Conservation (phyloP, 1,139 yeast genomes). For the Pichia sp. region DNA sequence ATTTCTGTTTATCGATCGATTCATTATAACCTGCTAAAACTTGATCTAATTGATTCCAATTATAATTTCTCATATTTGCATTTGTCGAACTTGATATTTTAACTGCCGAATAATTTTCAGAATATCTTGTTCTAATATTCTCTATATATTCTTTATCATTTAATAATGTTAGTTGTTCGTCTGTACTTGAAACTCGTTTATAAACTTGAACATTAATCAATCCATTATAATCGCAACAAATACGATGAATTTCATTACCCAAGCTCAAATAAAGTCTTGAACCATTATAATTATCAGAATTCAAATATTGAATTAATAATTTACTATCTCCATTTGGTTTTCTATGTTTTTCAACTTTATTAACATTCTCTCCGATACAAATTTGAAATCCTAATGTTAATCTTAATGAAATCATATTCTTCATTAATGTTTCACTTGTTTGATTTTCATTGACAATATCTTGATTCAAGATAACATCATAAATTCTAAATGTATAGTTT, state of each 20-base stretch:
- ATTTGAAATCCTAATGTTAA: constrained; percentile 86
- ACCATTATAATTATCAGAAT: constrained; percentile 43
- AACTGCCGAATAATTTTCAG: constrained; percentile 56
- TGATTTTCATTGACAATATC: constrained; percentile 47
- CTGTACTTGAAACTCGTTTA: constrained; percentile 25
- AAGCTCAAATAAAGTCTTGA: constrained; percentile 65
- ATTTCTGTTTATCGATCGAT: constrained; percentile 49
- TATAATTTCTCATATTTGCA: constrained; percentile 45
- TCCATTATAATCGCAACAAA: constrained; percentile 64
- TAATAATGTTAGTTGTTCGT: constrained; percentile 24
- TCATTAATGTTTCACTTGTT: constrained; percentile 58
- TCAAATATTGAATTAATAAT: constrained; percentile 39
- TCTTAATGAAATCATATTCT: constrained; percentile 83
- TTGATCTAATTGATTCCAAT: constrained; percentile 93
- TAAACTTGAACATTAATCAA: constrained; percentile 74
- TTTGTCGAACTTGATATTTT: constrained; percentile 50
- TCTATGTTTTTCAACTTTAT: constrained; percentile 55
- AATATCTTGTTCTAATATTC: constrained; percentile 72
- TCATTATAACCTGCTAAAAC: constrained; percentile 85
- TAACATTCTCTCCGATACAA: constrained; percentile 64
- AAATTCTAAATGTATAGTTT: constrained; percentile 52
- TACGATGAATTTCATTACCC: constrained; percentile 79
- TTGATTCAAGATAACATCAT: constrained; percentile 54
- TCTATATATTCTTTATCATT: constrained; percentile 38
- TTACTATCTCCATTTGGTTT: constrained; percentile 53